Evolutionary conservation across 2,329 filamentous ascomycete genomes (phyloP), one percentile per base, ranked within the genome.

Genomic region (Myriosclerotinia curreyana): DNA sequence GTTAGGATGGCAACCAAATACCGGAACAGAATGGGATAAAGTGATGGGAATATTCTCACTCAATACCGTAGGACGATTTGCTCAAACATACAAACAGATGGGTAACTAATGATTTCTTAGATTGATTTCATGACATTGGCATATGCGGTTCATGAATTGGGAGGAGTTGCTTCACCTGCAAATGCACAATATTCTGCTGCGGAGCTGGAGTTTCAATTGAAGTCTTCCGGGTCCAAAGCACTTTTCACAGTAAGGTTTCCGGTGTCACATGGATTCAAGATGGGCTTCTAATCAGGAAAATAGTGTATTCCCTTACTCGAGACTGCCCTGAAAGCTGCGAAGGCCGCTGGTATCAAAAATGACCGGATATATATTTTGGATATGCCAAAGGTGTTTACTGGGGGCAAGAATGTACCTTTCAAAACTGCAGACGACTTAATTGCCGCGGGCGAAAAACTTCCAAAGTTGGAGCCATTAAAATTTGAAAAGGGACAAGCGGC

Each of bases 121-220:
- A 86, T 95, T 67, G 90, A 95, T 75, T 91, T 88, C 61, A 77
- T 92, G 66, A 85, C 89, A 5, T 77, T 92, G 38, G 84, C 84
- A 48, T 91, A 90, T 82, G 88, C 90, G 3, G 82, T 90, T 20
- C 91, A 94, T 74, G 83, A 88, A 64, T 77, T 93, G 17, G 86
- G 86, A n/a, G 92, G 90, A 46, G 79, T 91, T 64, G 80, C 90
- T 17, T 90, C 88, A 25, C 92, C 93, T 0, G 92, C 91, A 3
- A 97, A 96, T 74, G 92, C 92, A 31, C 85, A 87, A 7, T 96
- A 96, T 77, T 96, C 90, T 0, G 84, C 84, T 28, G 84, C 90
- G 8, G 93, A 97, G 76, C 82, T 97, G 31, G 86, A 88, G 11
- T 92, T 90, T 72, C 93, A 97, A 78, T 82, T 97, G 65, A 86